Conservation (phyloP, 805 yeast genomes). For the Ogataea salicorniae region DNA sequence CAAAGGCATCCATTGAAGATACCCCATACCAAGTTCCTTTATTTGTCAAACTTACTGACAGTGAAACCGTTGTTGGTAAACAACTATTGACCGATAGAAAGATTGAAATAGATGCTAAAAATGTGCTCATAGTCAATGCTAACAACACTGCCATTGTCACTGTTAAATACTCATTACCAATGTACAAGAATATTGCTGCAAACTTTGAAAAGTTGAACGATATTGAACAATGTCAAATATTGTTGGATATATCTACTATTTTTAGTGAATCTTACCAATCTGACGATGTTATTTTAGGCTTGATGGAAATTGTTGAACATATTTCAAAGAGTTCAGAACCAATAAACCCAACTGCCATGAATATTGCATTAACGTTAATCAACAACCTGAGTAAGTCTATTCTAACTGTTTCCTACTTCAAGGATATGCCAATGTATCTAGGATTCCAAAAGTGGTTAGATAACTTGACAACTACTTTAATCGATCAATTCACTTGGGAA, state of each 20-base stretch:
- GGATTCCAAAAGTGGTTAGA: slow-evolving; percentile 12
- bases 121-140: slow-evolving; percentile 37
- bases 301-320: slow-evolving; percentile 29
- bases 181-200: slow-evolving; percentile 22
- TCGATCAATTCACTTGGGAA: slow-evolving; percentile 36
- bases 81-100: slow-evolving; percentile 41
- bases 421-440: slow-evolving; percentile 10
- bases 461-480: slow-evolving; percentile 15
- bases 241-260: slow-evolving; percentile 36
- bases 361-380: slow-evolving; percentile 31
- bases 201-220: slow-evolving; percentile 21
- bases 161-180: slow-evolving; percentile 38
- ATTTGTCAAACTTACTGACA: slow-evolving; percentile 34
- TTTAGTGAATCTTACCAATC: slow-evolving; percentile 31
- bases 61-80: slow-evolving; percentile 27
- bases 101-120: slow-evolving; percentile 17
- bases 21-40: slow-evolving; percentile 61
- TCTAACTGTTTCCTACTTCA: slow-evolving; percentile 18
- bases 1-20: slow-evolving; percentile 39
- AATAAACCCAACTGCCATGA: slow-evolving; percentile 31
- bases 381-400: slow-evolving; percentile 29
- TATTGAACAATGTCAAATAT: slow-evolving; percentile 33
- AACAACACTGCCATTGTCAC: slow-evolving; percentile 44
- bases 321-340: slow-evolving; percentile 23
- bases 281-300: slow-evolving; percentile 28